Base-by-base conservation (phyloP, 2,329 filamentous ascomycete species). In the Phialemonium atrogriseum region DNA sequence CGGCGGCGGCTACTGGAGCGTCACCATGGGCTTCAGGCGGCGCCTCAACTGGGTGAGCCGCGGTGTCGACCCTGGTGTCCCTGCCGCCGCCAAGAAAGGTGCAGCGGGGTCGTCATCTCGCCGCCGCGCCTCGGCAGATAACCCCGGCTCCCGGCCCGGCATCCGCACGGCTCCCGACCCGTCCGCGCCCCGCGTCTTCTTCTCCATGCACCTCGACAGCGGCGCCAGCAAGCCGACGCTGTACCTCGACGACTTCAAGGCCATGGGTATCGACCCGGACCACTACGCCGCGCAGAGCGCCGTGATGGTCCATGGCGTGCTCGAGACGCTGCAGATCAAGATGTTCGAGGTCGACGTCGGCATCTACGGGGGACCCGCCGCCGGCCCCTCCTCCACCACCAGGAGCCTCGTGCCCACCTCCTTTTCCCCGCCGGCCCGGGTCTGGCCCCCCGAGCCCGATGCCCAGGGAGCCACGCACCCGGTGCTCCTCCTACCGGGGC, bases 191-290 rank as follows among this genome's bases (percentile, higher is more conserved):
- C 41, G 42, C 22, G 30, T 58, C 13, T 42, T 46, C 26, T 57
- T 56, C 36, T 40, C 48, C 19, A 53, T 51, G 12, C 40, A 66
- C 25, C 46, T 66, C 23, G 64, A 68, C 42, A 55, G 51, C 22
- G 64, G 64, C 27, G 57, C 62, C 5, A 64, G 59, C 1, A 51
- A 56, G 19, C 62, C 64, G 2, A 44, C 52, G 19, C 47, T 68
- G 19, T 48, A 48, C 31, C 27, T 39, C 8, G 27, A 41, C 11
- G 64, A 67, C 42, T 43, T 64, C 4, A 20, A 34, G 8, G 30
- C 38, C 4, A 45, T 67, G 4, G 46, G 51, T 3, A 54, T 66
- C 34, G 32, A 56, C 32, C 27, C 42, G 10, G 26, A 28, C 1
- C 38, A 21, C 9, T 64, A 66, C 44, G 42, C 59, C 4, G 54